A percentile compares a stretch with the other conserved stretches of the same genome.
Conservation (phyloP, 2,329 filamentous ascomycete genomes). For the Aspergillus ochraceoroseus region DNA sequence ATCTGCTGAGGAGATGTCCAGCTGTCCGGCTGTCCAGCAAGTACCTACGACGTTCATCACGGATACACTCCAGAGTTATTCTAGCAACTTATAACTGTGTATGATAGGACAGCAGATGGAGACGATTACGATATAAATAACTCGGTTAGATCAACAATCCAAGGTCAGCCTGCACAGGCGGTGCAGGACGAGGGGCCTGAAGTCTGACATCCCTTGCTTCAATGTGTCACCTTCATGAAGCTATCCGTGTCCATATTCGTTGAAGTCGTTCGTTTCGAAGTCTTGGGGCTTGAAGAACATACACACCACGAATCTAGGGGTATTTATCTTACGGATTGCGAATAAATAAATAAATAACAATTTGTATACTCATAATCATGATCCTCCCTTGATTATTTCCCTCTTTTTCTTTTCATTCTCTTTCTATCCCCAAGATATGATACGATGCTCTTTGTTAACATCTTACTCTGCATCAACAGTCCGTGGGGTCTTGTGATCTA, state of each 20-base stretch:
- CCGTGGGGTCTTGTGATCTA: too few species aligned
- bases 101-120: too few species aligned
- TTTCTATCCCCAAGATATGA: conserved; percentile 1
- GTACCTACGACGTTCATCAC: too few species aligned
- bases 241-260: conserved; percentile 14
- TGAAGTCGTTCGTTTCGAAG: not conserved
- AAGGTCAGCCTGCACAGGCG: conserved; percentile 3
- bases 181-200: not conserved
- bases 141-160: too few species aligned
- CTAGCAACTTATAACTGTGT: too few species aligned
- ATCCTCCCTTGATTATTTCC: not conserved
- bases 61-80: too few species aligned
- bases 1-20: too few species aligned
- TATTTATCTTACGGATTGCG: not conserved
- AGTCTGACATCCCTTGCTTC: conserved; percentile 22
- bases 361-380: too few species aligned
- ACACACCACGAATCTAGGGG: conserved; percentile 3
- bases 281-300: conserved; percentile 2
- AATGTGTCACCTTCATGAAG: conserved; percentile 22
- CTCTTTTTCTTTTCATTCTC: conserved; percentile 2
- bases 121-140: too few species aligned
- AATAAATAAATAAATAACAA: not conserved
- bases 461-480: too few species aligned
- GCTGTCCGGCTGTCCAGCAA: too few species aligned
- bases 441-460: too few species aligned